Evolutionary conservation across 805 yeast genomes (phyloP).

Genomic region (Starmerella stigmatis): DNA sequence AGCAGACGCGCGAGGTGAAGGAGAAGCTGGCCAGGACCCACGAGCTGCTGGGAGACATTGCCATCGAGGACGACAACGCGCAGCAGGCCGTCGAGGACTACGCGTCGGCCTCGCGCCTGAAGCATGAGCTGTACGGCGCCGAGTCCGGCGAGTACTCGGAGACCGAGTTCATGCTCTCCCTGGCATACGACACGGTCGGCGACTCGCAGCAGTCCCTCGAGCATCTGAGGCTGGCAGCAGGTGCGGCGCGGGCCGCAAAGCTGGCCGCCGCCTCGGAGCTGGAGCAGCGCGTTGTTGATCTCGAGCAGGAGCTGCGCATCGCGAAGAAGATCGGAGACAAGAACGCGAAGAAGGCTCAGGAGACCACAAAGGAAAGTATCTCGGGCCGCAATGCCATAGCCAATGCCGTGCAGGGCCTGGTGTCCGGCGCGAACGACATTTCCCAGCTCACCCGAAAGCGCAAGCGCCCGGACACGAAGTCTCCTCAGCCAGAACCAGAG

Average conservation of each 20-base stretch:
- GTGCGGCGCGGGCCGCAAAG: constrained; percentile 32
- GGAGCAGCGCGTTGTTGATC: constrained; percentile 23
- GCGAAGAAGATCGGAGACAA: constrained; percentile 6
- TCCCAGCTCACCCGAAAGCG: constrained; percentile 27
- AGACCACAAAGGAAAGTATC: constrained; percentile 18
- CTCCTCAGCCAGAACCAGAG: background rate
- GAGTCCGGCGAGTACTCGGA: constrained; percentile 56
- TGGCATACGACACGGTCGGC: constrained; percentile 62
- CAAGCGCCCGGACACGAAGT: constrained; percentile 14
- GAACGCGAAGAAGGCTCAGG: constrained; percentile 10
- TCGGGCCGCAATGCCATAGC: constrained; percentile 22
- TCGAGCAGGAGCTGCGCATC: constrained; percentile 17
- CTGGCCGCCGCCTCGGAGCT: constrained; percentile 30
- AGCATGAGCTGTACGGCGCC: constrained; percentile 43
- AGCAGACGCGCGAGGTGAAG: constrained; percentile 30
- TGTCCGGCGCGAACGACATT: constrained; percentile 27
- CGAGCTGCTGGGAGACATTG: constrained; percentile 78
- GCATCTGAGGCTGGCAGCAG: constrained; percentile 35
- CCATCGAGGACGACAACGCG: constrained; percentile 76
- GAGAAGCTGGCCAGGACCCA: constrained; percentile 60
- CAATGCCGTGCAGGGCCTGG: constrained; percentile 16
- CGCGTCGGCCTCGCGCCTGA: constrained; percentile 43
- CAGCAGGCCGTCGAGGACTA: constrained; percentile 66
- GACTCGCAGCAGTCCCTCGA: constrained; percentile 46
- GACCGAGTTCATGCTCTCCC: constrained; percentile 67